Percentiles rank a stretch among this genome's conserved stretches.
phyloP scores from a whole-genome alignment of 306 rosid species.

The Pyrus pyrifolia region DNA sequence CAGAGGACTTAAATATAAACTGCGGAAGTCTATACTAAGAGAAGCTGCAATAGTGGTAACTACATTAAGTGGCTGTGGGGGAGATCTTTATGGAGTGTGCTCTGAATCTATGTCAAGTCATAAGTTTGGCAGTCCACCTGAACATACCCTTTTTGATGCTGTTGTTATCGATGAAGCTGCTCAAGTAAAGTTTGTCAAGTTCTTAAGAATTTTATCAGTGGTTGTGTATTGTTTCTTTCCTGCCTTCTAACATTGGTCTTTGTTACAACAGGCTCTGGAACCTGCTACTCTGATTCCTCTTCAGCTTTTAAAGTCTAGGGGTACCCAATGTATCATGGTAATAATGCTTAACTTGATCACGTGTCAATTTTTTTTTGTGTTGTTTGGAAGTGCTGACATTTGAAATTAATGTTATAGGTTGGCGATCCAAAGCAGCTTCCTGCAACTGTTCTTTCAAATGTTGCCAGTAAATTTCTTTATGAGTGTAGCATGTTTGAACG shows the following conservation, averaged over 20 bases:
- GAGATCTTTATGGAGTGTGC: constrained; percentile 85
- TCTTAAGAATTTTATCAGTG: constrained; percentile 9
- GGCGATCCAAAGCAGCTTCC: constrained; percentile 99
- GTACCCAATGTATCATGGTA: constrained; percentile 87
- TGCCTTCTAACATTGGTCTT: constrained; percentile 18
- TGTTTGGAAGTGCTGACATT: constrained; percentile 28
- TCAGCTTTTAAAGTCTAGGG: constrained; percentile 82
- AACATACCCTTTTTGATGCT: constrained; percentile 81
- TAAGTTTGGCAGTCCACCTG: constrained; percentile 76
- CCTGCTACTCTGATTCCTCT: constrained; percentile 97
- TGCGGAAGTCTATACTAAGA: constrained; percentile 81
- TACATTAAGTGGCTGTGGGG: constrained; percentile 92
- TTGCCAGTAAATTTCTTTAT: constrained; percentile 75
- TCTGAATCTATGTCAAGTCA: constrained; percentile 64
- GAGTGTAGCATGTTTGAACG: constrained; percentile 99
- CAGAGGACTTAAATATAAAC: constrained; percentile 53
- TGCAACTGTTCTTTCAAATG: constrained; percentile 86
- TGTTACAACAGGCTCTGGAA: constrained; percentile 72
- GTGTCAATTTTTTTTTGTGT: constrained; percentile 11
- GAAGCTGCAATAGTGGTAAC: constrained; percentile 91
- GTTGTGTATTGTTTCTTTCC: constrained; percentile 8
- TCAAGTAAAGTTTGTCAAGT: constrained; percentile 52
- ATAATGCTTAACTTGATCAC: constrained; percentile 11
- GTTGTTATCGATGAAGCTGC: constrained; percentile 96
- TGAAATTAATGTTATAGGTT: constrained; percentile 52